Conservation (phyloP, 2,329 filamentous ascomycete species). For the Cryphonectria carpinicola region DNA sequence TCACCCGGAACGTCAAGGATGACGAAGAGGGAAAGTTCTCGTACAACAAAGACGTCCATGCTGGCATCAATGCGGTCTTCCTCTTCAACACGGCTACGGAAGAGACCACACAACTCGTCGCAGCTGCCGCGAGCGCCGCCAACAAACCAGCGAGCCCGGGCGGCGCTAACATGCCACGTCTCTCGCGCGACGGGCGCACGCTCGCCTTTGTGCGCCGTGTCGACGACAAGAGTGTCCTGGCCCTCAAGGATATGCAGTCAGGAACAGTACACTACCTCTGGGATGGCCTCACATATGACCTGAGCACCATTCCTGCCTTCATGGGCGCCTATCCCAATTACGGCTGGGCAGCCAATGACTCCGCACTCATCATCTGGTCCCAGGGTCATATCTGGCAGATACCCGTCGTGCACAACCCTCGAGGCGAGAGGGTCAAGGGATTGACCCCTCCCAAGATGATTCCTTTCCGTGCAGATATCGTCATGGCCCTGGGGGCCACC, state of each 20-base stretch:
- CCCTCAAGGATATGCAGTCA: background rate
- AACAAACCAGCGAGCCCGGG: background rate
- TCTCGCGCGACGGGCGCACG: background rate
- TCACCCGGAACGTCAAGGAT: background rate
- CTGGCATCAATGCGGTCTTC: background rate
- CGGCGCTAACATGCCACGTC: background rate
- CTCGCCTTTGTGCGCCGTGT: background rate
- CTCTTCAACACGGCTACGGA: background rate
- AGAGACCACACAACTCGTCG: too few species aligned
- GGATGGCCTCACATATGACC: background rate
- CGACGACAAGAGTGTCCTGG: background rate
- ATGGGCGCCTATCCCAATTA: slow-evolving; percentile 2
- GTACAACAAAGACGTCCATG: slow-evolving; percentile 3
- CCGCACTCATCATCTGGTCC: background rate
- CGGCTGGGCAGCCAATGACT: background rate
- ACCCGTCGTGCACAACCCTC: too few species aligned
- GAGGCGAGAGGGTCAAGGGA: too few species aligned
- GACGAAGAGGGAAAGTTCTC: background rate
- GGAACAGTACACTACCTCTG: background rate
- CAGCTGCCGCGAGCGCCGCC: too few species aligned
- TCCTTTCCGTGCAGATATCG: too few species aligned
- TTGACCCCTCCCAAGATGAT: too few species aligned
- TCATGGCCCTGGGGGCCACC: too few species aligned
- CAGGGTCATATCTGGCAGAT: too few species aligned
- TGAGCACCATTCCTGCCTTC: background rate